Percentiles rank a stretch among this genome's conserved stretches.
phyloP scores from a whole-genome alignment of 2,329 filamentous ascomycete genomes.

The Paecilomyces fulvus region DNA sequence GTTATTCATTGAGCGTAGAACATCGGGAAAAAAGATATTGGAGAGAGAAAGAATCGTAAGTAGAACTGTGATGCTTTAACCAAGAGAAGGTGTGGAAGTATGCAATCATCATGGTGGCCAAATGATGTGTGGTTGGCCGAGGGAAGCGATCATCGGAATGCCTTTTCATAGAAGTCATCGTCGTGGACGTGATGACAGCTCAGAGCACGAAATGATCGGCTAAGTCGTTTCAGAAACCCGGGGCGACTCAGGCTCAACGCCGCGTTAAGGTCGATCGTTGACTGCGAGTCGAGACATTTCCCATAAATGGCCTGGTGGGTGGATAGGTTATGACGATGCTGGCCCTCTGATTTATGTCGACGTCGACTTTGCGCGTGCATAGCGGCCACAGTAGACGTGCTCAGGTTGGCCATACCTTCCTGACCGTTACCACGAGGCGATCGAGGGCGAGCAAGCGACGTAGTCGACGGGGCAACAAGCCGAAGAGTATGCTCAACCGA shows the following conservation, averaged over 20 bases:
- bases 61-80: not conserved
- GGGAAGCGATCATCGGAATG: not conserved
- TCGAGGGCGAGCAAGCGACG: constrained; percentile 20
- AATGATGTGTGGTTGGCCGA: not conserved
- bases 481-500: constrained; percentile 23
- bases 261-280: not conserved
- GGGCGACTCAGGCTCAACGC: constrained; percentile 11
- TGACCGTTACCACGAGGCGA: constrained; percentile 19
- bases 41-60: not conserved
- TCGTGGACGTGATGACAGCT: constrained; percentile 13
- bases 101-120: not conserved
- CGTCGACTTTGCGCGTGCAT: constrained; percentile 27
- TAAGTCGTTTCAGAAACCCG: constrained; percentile 16
- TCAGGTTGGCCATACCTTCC: constrained; percentile 18
- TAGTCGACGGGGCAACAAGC: constrained; percentile 28
- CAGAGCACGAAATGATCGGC: constrained; percentile 17
- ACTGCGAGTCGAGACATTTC: constrained; percentile 23
- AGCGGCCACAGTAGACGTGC: constrained; percentile 27
- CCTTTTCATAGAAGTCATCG: not conserved
- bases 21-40: not conserved
- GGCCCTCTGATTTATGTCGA: constrained; percentile 20
- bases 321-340: constrained; percentile 12
- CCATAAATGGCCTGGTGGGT: constrained; percentile 22
- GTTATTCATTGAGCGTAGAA: not conserved
- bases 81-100: not conserved